Evolutionary conservation across 2,329 filamentous ascomycete genomes (phyloP), one percentile per base, ranked within the genome.

Genomic region (Incumbomyces delicatus): DNA sequence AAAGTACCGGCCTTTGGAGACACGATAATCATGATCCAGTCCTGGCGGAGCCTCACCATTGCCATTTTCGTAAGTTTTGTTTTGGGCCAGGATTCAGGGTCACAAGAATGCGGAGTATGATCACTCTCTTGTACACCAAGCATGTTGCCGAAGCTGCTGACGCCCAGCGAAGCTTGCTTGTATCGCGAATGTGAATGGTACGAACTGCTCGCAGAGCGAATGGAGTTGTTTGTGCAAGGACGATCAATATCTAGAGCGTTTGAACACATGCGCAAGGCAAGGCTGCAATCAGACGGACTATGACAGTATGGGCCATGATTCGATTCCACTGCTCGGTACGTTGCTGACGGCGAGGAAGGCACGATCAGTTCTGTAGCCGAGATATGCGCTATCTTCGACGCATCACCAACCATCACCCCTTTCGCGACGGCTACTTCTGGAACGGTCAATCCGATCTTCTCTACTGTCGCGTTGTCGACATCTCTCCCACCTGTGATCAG

Each of bases 141-240:
- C 4, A 27, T 5, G 22, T 8, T 27, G 22, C 22, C 8, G 8
- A 5, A 27, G 4, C 5, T 27, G 8, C 22, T 27, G 22, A 27
- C 22, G 8, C 4, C 5, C 4, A 4, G 8, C 4, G 8, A 27
- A 57, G 54, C 49, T 55, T 29, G 16, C 34, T 13, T 57, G 54
- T 31, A 50, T 57, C 36, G 47, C 53, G 6, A 51, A 57, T 35
- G 54, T 57, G 17, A 41, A 44, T n/a, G 48, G 47, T 36, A 57
- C 54, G 17, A 36, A 44, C 13, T 57, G 54, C 41, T 27, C 37
- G 14, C 52, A 44, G 46, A 53, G 50, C 30, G 39, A 56, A 48
- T 57, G 55, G 55, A 34, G 51, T 34, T 57, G 55, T 40, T 49
- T 57, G n/a, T 57, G 55, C 36, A 44, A 45, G 22, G 43, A 53